These are phyloP conservation scores for Areca catechu DNA, from an alignment of 176 grass and related monocot genomes.

Conservation along the genomic window DNA sequence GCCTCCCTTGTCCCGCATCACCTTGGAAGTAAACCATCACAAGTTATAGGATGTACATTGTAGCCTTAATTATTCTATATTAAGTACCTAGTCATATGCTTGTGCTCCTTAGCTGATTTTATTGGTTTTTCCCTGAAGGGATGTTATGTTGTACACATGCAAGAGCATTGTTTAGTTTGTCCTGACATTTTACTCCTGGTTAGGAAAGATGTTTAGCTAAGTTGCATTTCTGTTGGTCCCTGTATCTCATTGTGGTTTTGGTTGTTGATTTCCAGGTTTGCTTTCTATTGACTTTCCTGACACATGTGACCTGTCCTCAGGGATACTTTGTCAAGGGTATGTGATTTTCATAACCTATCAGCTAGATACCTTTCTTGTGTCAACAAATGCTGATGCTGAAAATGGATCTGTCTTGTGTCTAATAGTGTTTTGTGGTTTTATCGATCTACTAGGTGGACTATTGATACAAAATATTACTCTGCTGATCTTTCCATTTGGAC, in stretches of 20 bases:
- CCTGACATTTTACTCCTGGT: too few species aligned
- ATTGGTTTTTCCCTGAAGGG: too few species aligned
- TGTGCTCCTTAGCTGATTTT: too few species aligned
- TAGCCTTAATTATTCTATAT: too few species aligned
- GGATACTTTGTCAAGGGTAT: conserved; percentile 87
- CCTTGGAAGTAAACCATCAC: too few species aligned
- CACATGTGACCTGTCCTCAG: conserved; percentile 53
- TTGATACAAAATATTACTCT: conserved; percentile 90
- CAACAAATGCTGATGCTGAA: neutral
- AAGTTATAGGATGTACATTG: too few species aligned
- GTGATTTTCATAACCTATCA: conserved; percentile 1
- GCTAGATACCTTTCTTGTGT: neutral
- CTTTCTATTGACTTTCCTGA: conserved; percentile 57
- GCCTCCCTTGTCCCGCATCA: too few species aligned
- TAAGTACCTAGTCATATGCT: too few species aligned
- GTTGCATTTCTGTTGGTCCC: neutral
- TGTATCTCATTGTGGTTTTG: conserved; percentile 1
- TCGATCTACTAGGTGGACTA: conserved; percentile 60
- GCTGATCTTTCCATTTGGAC: conserved; percentile 82
- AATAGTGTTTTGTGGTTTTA: conserved; percentile 10
- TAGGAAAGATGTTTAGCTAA: too few species aligned
- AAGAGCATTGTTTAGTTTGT: too few species aligned
- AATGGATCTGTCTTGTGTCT: neutral
- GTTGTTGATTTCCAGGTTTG: conserved; percentile 43
- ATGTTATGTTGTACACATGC: too few species aligned